phyloP scores from a whole-genome alignment of 306 rosid species.

The Vigna trinervia region DNA sequence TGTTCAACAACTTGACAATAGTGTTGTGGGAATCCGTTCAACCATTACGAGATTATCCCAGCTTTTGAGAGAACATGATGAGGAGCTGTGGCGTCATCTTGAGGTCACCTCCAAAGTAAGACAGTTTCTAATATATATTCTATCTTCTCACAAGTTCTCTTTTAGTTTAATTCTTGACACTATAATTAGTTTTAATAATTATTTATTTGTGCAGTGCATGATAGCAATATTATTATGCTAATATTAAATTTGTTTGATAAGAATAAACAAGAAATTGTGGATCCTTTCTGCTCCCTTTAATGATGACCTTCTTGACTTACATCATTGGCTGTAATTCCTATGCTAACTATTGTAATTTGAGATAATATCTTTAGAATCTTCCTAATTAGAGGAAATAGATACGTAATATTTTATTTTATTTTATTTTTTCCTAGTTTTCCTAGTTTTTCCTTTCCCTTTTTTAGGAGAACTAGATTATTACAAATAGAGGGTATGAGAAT shows the following conservation, averaged over 20 bases:
- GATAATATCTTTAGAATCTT: too few species aligned
- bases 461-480: too few species aligned
- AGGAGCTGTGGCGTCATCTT: conserved; percentile 99
- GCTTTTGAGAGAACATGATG: conserved; percentile 93
- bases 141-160: conserved; percentile 7
- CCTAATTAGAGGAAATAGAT: too few species aligned
- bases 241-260: conserved; percentile 27
- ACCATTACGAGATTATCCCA: conserved; percentile 89
- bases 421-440: too few species aligned
- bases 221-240: conserved; percentile 7
- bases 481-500: too few species aligned
- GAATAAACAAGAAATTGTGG: neutral
- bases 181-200: conserved; percentile 23
- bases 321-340: too few species aligned
- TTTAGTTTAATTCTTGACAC: conserved; percentile 14
- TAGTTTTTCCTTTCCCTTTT: too few species aligned
- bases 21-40: conserved; percentile 98
- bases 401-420: too few species aligned
- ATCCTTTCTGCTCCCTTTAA: conserved; percentile 17
- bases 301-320: neutral
- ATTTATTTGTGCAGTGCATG: neutral
- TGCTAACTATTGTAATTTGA: too few species aligned
- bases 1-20: conserved; percentile 97
- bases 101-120: conserved; percentile 96
- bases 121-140: conserved; percentile 22